Evolutionary conservation across 2,329 filamentous ascomycete species (phyloP), one percentile per base, ranked within the genome.

Genomic region (Colletotrichum simmondsii): DNA sequence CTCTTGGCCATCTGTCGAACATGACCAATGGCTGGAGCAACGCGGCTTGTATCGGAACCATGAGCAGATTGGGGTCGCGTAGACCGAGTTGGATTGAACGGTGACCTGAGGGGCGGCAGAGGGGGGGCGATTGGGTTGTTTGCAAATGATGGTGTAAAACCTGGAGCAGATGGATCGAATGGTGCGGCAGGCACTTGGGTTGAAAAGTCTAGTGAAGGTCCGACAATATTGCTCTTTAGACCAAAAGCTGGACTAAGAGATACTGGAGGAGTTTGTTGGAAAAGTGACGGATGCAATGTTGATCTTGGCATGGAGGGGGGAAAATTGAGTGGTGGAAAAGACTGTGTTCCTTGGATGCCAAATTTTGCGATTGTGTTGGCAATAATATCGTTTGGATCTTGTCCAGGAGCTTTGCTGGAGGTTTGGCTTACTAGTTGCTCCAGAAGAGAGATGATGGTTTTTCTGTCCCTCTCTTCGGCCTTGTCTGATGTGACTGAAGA

Each of bases 1-100:
- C 2, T 70, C 19, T 14, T 68, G 68, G 19, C 56, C 61, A 12
- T 57, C 65, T 14, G 61, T 74, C 35, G 81, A 76, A 1, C 80
- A 81, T 10, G 82, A 73, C 61, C 82, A 81, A 52, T 11, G 14
- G 58, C 11, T 35, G 58, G 14, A n/a, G 68, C 32, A 53, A 22
- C 56, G 37, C 14, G 56, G 24, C 52, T 46, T 49, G 35, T 37
- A 0, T 14, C 37, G 1, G 63, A 16, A 14, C 7, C 46, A 49
- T 11, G 22, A 14, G 37, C 4, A 10, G 59, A 22, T 6, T n/a
- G 7, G 28, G 28, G n/a, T 26, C 26, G 46, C 12, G 26, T n/a
- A 22, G 22, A 26, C 30, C 30, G 32, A 7, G 22, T 19, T 1
- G 6, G 35, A 10, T 49, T 58, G 53, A 32, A 26, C 10, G 46